These are phyloP conservation scores for Chrysosporium keratinophilum DNA, from an alignment of 2,329 filamentous ascomycete genomes.

Conservation along the genomic window DNA sequence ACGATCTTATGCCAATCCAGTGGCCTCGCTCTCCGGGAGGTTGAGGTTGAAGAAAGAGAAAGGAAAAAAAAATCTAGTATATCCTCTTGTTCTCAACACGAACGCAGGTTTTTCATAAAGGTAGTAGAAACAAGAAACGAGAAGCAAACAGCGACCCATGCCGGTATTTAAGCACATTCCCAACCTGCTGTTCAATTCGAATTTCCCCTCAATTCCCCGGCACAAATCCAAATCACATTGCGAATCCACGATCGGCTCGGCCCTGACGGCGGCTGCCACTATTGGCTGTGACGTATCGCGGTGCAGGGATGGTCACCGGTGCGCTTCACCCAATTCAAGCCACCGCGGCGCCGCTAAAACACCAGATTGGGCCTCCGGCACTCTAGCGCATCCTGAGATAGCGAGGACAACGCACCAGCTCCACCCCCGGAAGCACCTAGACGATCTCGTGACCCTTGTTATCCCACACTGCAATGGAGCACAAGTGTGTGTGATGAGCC, in stretches of 20 bases:
- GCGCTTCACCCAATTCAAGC: slow-evolving; percentile 5
- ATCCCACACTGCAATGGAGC: not conserved
- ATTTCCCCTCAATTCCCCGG: not conserved
- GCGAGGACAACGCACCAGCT: not conserved
- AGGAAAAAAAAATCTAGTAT: not conserved
- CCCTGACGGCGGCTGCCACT: not conserved
- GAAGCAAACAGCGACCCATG: not conserved
- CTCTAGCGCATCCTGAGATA: not conserved
- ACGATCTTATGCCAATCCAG: slow-evolving; percentile 8
- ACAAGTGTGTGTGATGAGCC: not conserved
- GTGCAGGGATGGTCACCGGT: not conserved
- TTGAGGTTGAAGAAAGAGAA: not conserved
- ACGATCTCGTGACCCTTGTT: not conserved
- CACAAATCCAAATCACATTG: not conserved
- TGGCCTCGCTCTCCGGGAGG: slow-evolving; percentile 9
- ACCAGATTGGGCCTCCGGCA: not conserved
- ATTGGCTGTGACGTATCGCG: slow-evolving; percentile 10
- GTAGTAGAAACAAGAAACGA: not conserved
- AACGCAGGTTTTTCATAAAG: not conserved
- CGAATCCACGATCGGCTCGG: not conserved
- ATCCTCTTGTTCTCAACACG: not conserved
- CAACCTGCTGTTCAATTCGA: not conserved
- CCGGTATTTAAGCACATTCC: slow-evolving; percentile 3
- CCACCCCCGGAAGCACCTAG: not conserved
- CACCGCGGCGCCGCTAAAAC: not conserved